Conservation (phyloP, 2,329 filamentous ascomycete species). For the Scedosporium boydii region DNA sequence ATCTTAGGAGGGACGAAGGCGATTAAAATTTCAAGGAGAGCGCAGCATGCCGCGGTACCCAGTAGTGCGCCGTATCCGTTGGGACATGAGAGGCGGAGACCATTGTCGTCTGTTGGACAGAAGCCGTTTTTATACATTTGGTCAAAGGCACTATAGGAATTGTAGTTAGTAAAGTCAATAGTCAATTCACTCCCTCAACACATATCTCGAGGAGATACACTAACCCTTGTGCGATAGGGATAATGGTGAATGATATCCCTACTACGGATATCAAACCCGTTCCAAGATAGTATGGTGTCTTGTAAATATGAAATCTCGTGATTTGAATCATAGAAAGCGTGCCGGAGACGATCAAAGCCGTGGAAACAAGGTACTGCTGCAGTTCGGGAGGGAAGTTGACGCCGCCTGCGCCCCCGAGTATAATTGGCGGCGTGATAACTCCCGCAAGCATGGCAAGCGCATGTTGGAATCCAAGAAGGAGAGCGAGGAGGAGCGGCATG, state of each 20-base stretch:
- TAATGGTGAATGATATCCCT: slow-evolving; percentile 68
- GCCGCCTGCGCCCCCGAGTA: slow-evolving; percentile 51
- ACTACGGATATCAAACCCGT: slow-evolving; percentile 75
- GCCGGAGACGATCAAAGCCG: slow-evolving; percentile 69
- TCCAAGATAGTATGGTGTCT: slow-evolving; percentile 63
- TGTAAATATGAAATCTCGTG: slow-evolving; percentile 62
- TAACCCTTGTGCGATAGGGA: slow-evolving; percentile 57
- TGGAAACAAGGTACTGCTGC: slow-evolving; percentile 71
- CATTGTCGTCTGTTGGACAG: slow-evolving; percentile 49
- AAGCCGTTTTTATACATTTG: slow-evolving; percentile 74
- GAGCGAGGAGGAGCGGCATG: slow-evolving; percentile 65
- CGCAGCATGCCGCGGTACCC: slow-evolving; percentile 57
- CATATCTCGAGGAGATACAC: not conserved
- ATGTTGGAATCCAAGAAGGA: slow-evolving; percentile 72
- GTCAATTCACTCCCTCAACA: no score
- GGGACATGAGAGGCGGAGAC: slow-evolving; percentile 62
- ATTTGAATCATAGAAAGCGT: slow-evolving; percentile 69
- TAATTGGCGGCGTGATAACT: slow-evolving; percentile 70
- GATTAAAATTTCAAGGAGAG: slow-evolving; percentile 61
- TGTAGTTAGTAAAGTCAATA: no score
- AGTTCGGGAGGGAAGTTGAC: slow-evolving; percentile 52
- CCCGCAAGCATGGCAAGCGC: slow-evolving; percentile 67
- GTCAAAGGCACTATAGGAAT: slow-evolving; percentile 37
- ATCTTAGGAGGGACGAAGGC: slow-evolving; percentile 63
- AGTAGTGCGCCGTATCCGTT: slow-evolving; percentile 65